These are phyloP conservation scores for Clarireedia paspali DNA, from an alignment of 2,329 filamentous ascomycete genomes.

Conservation along the genomic window DNA sequence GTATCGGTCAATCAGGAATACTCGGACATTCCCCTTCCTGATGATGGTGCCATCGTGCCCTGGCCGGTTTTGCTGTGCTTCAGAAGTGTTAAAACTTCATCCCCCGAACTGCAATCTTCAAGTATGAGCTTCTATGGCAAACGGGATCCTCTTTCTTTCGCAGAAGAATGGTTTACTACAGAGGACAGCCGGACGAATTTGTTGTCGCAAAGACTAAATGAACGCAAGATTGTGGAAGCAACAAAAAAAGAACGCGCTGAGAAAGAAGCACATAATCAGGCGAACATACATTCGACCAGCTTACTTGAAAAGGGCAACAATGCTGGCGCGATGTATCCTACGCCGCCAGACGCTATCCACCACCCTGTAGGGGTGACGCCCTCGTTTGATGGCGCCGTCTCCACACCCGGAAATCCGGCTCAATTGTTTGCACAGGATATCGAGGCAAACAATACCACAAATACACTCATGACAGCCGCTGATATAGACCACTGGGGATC, in stretches of 20 bases:
- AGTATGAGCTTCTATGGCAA: slow-evolving; percentile 1
- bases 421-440: slow-evolving; percentile 33
- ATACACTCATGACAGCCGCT: slow-evolving; percentile 12
- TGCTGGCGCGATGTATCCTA: slow-evolving; percentile 58
- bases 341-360: slow-evolving; percentile 60
- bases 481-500: slow-evolving; percentile 25
- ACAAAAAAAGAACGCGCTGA: slow-evolving; percentile 36
- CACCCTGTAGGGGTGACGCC: slow-evolving; percentile 45
- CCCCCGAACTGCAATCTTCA: slow-evolving; percentile 4
- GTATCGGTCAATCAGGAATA: slow-evolving; percentile 20
- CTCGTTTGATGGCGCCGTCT: slow-evolving; percentile 46
- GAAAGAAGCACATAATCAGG: slow-evolving; percentile 34
- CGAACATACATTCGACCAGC: slow-evolving; percentile 46
- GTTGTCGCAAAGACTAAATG: slow-evolving; percentile 41
- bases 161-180: slow-evolving; percentile 30
- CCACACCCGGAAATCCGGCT: slow-evolving; percentile 44
- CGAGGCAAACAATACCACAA: slow-evolving; percentile 19
- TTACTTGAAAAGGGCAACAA: slow-evolving; percentile 42
- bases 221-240: slow-evolving; percentile 36
- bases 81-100: slow-evolving; percentile 13
- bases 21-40: slow-evolving; percentile 17
- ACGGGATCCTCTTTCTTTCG: slow-evolving; percentile 31
- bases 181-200: slow-evolving; percentile 36
- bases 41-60: slow-evolving; percentile 25
- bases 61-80: slow-evolving; percentile 30